Base-by-base conservation (phyloP, 805 yeast species). In the Metschnikowia dekortorum region DNA sequence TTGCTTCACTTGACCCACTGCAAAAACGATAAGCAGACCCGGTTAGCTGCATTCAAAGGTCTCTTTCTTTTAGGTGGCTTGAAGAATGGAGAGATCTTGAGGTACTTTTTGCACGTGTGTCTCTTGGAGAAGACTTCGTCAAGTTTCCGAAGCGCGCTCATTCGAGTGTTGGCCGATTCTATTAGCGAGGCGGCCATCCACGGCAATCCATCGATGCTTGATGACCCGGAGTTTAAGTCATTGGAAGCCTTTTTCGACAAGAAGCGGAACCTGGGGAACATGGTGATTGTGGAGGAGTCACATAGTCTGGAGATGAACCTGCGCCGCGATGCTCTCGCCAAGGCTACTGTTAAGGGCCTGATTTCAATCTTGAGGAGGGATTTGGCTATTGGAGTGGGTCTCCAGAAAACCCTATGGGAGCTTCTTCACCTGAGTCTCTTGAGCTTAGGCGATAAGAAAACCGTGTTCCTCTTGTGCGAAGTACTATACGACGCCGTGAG, bases 61-160 rank as follows among this genome's bases (percentile, higher is more conserved):
- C 61, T 94, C 31, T 69, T 94, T 46, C 58, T 78, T 4, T 68
- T 88, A 43, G 97, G 97, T 18, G 97, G 94, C 1, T 65, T 91
- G 54, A 84, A 83, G 52, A 87, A 88, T 58, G 65, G 72, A 11
- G 70, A 73, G 31, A 71, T 90, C 3, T 61, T 90, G 53, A 69
- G 75, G 16, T 87, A 87, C 58, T 80, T 83, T 52, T 81, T 88
- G 56, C 73, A 80, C 30, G 66, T 80, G 0, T 63, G 83, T 46
- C 71, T 82, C 29, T 69, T 84, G 34, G 91, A 85, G 37, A 46
- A 41, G 18, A 44, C 59, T 1, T 79, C 86, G 1, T 67, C 76
- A 1, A 74, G 73, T 45, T 67, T 89, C 37, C 76, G 82, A 44
- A 68, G 71, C 22, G 73, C 77, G 10, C 60, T 89, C 49, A 64